These are phyloP conservation scores for Globisporangium nagaii DNA, from an alignment of 352 stramenopile genomes.

Conservation along the genomic window DNA sequence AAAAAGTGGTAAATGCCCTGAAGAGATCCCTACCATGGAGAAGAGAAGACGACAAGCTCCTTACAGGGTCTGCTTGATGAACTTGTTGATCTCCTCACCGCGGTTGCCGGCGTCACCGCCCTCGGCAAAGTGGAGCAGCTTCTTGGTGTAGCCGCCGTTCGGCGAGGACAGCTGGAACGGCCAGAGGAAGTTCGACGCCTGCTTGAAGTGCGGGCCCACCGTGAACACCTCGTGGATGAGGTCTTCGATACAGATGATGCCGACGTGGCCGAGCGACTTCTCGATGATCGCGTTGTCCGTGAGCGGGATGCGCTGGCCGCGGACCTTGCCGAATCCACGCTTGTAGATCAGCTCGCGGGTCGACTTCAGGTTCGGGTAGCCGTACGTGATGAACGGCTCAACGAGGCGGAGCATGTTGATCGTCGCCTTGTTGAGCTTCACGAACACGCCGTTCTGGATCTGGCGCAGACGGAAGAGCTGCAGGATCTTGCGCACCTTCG, in stretches of 20 bases:
- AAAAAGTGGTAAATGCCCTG: no score
- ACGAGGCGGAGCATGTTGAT: conserved; percentile 99
- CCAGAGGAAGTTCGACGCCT: conserved; percentile 99
- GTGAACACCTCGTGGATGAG: conserved; percentile 99
- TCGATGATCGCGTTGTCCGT: conserved; percentile 97
- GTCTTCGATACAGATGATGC: conserved; percentile 99
- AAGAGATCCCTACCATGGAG: no score
- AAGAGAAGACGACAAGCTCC: conserved; percentile 8
- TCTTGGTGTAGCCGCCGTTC: conserved; percentile 93
- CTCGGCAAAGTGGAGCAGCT: conserved; percentile 93
- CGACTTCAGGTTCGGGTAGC: conserved; percentile 97
- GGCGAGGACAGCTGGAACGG: conserved; percentile 98
- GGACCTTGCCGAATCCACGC: conserved; percentile 98
- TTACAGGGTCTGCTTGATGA: conserved; percentile 95
- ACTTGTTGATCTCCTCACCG: conserved; percentile 91
- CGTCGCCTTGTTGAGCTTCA: conserved; percentile 99
- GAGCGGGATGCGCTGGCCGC: conserved; percentile 97
- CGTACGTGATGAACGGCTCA: conserved; percentile 98
- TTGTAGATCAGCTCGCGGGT: conserved; percentile 99
- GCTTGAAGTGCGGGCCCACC: conserved; percentile 98
- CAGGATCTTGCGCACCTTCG: conserved; percentile 96
- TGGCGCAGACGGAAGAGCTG: conserved; percentile 99
- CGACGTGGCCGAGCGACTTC: conserved; percentile 91
- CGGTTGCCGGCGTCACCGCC: conserved; percentile 91
- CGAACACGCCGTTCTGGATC: conserved; percentile 99